These are phyloP conservation scores for Diaporthe sp. DNA, from an alignment of 2,329 filamentous ascomycete genomes.

Conservation along the genomic window DNA sequence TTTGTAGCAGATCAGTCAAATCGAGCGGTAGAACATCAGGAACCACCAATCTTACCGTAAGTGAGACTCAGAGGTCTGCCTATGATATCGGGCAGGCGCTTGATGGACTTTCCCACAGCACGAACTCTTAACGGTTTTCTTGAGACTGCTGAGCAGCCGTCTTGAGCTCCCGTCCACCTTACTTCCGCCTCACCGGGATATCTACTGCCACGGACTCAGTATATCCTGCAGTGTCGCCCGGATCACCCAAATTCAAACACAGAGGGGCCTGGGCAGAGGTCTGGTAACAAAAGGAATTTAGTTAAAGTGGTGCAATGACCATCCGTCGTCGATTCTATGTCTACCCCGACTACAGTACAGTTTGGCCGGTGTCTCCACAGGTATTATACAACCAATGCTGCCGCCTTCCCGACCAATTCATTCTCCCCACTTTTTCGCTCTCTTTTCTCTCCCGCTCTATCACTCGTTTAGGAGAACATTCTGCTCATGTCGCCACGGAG, in stretches of 20 bases:
- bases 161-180: too few species aligned
- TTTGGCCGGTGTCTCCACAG: constrained; percentile 50
- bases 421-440: constrained; percentile 37
- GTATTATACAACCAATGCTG: constrained; percentile 48
- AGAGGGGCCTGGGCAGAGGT: background rate
- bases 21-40: background rate
- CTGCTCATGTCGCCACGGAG: constrained; percentile 53
- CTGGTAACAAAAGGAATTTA: constrained; percentile 30
- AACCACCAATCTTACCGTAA: background rate
- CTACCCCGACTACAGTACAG: constrained; percentile 54
- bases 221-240: background rate
- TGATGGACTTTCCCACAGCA: background rate
- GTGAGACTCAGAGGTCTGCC: background rate
- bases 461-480: constrained; percentile 48
- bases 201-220: background rate
- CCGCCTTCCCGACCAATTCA: constrained; percentile 35
- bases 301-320: constrained; percentile 38
- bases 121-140: background rate
- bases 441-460: constrained; percentile 1
- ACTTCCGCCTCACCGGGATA: background rate
- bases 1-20: background rate
- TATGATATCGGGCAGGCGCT: background rate
- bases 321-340: constrained; percentile 48
- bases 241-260: background rate
- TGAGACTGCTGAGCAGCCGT: too few species aligned